These are phyloP conservation scores for Cutaneotrichosporon mucoides DNA, from an alignment of 1,284 basidiomycete genomes.

Conservation along the genomic window DNA sequence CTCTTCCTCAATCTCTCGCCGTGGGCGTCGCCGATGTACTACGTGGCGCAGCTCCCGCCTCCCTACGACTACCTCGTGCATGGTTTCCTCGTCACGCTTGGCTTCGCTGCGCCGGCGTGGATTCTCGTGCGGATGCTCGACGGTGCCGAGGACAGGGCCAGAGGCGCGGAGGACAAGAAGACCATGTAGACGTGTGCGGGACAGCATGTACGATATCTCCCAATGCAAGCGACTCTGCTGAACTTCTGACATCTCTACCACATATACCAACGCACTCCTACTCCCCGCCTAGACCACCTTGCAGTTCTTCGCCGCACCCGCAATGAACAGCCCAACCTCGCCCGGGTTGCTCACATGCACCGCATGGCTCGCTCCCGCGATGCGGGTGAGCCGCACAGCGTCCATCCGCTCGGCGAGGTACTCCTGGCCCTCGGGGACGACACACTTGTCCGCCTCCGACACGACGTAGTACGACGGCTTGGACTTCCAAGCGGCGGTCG, in stretches of 20 bases:
- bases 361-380: neutral
- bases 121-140: neutral
- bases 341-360: neutral
- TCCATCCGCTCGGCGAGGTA: neutral
- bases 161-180: neutral
- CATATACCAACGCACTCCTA: too few relatives aligned
- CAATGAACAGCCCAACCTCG: neutral
- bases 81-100: neutral
- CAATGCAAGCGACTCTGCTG: too few relatives aligned
- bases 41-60: neutral
- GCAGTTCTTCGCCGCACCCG: neutral
- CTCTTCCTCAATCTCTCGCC: neutral
- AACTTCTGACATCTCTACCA: too few relatives aligned
- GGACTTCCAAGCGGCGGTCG: neutral
- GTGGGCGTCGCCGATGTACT: constrained; percentile 2
- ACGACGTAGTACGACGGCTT: neutral
- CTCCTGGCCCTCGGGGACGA: neutral
- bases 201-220: too few relatives aligned
- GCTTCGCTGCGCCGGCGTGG: neutral
- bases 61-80: neutral
- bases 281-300: too few relatives aligned
- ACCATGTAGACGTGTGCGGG: neutral
- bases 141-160: neutral
- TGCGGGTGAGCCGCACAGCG: neutral
- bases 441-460: neutral